A percentile compares a stretch with the other conserved stretches of the same genome.
Conservation (phyloP, 2,329 filamentous ascomycete genomes). For the Arthrobotrys conoides region DNA sequence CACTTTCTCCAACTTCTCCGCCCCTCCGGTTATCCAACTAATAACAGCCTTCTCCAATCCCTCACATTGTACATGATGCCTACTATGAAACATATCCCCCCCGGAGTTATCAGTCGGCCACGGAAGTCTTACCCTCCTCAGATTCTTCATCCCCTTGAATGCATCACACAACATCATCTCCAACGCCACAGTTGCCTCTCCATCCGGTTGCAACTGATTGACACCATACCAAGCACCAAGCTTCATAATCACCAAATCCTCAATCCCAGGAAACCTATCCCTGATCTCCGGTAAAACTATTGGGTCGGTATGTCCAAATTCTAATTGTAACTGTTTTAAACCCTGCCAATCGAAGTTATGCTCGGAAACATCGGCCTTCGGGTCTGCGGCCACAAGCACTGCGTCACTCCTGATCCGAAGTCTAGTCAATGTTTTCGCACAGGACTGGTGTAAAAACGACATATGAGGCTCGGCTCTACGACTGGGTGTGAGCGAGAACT, state of each 20-base stretch:
- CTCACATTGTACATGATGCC: not conserved
- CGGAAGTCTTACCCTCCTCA: slow-evolving; percentile 13
- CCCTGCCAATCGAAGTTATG: not conserved
- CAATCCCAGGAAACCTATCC: not conserved
- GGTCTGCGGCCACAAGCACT: not conserved
- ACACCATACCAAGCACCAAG: not conserved
- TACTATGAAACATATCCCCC: not conserved
- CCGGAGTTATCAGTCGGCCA: not conserved
- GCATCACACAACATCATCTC: not conserved
- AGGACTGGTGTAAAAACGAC: not conserved
- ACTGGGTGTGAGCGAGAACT: not conserved
- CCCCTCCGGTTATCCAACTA: not conserved
- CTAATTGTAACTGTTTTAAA: not conserved
- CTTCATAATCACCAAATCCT: not conserved
- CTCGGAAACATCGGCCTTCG: not conserved
- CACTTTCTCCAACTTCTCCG: not conserved
- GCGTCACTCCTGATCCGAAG: not conserved
- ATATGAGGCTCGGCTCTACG: not conserved
- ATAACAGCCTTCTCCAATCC: not conserved
- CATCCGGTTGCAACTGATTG: not conserved
- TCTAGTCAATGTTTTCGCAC: not conserved
- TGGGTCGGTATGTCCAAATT: not conserved
- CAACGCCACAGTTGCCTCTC: no score
- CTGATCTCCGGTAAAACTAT: not conserved
- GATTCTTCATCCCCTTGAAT: not conserved